Evolutionary conservation across 1,139 yeast species (phyloP).

Genomic region (Pichia sp.): DNA sequence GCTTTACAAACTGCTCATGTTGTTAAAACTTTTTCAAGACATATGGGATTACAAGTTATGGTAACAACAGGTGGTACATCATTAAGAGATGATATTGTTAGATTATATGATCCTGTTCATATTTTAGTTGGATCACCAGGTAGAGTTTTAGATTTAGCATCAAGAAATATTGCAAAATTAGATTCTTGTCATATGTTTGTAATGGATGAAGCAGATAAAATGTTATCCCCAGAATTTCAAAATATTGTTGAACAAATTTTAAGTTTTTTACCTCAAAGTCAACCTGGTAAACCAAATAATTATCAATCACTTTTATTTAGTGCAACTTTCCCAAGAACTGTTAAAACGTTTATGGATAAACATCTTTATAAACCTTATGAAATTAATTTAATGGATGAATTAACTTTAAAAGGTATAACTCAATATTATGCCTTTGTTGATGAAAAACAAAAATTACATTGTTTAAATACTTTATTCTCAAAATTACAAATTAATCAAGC

Average conservation of each 20-base stretch:
- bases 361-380: constrained; percentile 91
- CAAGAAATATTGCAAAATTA: constrained; percentile 80
- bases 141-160: constrained; percentile 89
- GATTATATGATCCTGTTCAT: constrained; percentile 88
- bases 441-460: constrained; percentile 91
- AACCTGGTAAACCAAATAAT: constrained; percentile 31
- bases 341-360: constrained; percentile 85
- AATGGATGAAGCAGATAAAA: constrained; percentile 99
- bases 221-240: constrained; percentile 87
- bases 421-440: constrained; percentile 97
- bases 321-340: constrained; percentile 94
- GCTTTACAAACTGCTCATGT: constrained; percentile 82
- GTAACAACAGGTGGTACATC: constrained; percentile 98
- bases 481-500: constrained; percentile 94
- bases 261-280: constrained; percentile 60
- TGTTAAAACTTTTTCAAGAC: constrained; percentile 94
- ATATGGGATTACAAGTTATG: constrained; percentile 89
- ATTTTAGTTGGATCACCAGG: constrained; percentile 93
- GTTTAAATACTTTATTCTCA: constrained; percentile 89
- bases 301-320: constrained; percentile 87
- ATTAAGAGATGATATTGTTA: constrained; percentile 85
- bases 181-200: constrained; percentile 83
- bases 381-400: constrained; percentile 94
- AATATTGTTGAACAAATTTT: constrained; percentile 83
- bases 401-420: constrained; percentile 91